Base-by-base conservation (phyloP, 257 asterid species). In the Gentiana dahurica region DNA sequence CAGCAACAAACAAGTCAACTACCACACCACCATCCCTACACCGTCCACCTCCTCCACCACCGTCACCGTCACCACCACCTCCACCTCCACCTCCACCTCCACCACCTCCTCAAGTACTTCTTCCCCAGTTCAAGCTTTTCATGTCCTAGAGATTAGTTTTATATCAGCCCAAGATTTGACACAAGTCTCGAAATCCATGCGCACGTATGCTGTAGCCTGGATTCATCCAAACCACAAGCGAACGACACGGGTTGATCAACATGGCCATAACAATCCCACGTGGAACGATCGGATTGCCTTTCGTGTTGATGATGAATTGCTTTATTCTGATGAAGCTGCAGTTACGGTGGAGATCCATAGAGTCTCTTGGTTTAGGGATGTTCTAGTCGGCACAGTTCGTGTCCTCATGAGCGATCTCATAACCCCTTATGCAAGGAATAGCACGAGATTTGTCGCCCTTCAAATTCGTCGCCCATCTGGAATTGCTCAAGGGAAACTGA, bases 281-380 rank as follows among this genome's bases (percentile, higher is more conserved):
- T 87, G 95, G 95, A 84, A 84, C 55, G 95, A 87, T 6, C 84
- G 74, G 53, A 71, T 83, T 38, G 70, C 80, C 0, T 86, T 86
- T 63, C 71, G 77, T 2, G 67, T 86, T 1, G 90, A 84, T 37
- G 32, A 60, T 8, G 74, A 71, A 4, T 64, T 65, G 53, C 72
- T 86, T 45, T 2, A 37, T 3, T 77, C 84, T 0, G 80, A 79
- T 0, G 34, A 74, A 2, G 50, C 78, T 0, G 70, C 73, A n/a
- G 39, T 87, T 0, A 71, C 71, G 7, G 75, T 87, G 0, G 94
- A 87, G 62, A 84, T 87, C n/a, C 84, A 75, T 75, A 70, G 75
- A 0, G 64, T 71, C 3, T 24, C 24, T 24, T 87, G 96, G 96
- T 75, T 87, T 38, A 81, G 79, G 5, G 82, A 80, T 24, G 70